Evolutionary conservation across 208 protist genomes (phyloP), one percentile per base, ranked within the genome.

Genomic region (Leishmania tarentolae): DNA sequence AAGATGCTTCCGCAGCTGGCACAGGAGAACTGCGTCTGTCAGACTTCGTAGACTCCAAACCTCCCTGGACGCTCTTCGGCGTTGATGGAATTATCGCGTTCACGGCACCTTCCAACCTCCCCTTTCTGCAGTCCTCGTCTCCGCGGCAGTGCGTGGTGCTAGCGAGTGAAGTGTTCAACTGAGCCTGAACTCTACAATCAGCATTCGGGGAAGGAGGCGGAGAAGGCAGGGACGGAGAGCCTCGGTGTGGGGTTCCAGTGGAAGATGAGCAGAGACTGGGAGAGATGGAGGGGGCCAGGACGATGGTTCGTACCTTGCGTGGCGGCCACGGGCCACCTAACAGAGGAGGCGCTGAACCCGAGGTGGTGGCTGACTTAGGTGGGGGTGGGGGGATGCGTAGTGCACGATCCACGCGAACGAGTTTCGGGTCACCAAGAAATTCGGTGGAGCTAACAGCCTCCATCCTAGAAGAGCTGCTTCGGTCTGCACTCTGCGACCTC

Each of bases 211-310:
- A 1, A 9, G 50, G n/a, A 61, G 31, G 72, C 57, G 75, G 57
- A 15, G 42, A 35, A 21, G n/a, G 35, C 24, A 44, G 15, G 46
- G 75, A 35, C 9, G 24, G 19, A 28, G 63, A 63, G 24, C 74
- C 61, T 21, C 47, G 52, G 52, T 47, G 56, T 9, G 80, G 79
- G 11, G 82, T 68, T 52, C 53, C 40, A n/a, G 66, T 31, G 68
- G 46, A 59, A 57, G 75, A 66, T 31, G 82, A 78, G 47, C 75
- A 78, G 40, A 85, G 72, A 37, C 82, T 85, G 44, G 78, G 77
- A 15, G 82, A 85, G 65, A 85, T 78, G 65, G 76, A 81, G 37
- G 82, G 82, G 6, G 84, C 80, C 13, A 87, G 65, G 9, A 87
- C 80, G n/a, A 84, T 79, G 31, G 76, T 82, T 15, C 80, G 79